Evolutionary conservation across 164 flowering plant genomes (phyloP).

Genomic region (Umbellularia californica): DNA sequence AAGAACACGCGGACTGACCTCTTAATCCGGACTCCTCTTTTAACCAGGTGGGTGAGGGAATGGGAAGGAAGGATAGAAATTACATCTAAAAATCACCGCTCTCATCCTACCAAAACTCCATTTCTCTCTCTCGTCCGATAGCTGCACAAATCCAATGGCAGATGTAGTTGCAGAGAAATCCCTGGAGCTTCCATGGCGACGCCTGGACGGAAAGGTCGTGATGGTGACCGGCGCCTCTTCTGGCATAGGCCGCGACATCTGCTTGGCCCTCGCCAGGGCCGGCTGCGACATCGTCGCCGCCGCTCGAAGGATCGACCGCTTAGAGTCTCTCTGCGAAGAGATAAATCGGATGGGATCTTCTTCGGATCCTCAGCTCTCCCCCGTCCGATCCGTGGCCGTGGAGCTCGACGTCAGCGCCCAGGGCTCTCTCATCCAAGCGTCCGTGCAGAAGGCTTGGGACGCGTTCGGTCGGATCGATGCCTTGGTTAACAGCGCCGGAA

Average conservation of each 20-base stretch:
- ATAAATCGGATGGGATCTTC: conserved; percentile 28
- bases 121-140: too few relatives aligned
- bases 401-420: conserved; percentile 45
- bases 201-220: conserved; percentile 42
- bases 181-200: conserved; percentile 42
- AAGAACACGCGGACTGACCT: not conserved
- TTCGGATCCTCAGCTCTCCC: not conserved
- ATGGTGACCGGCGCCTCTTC: conserved; percentile 80
- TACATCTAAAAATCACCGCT: too few relatives aligned
- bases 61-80: too few relatives aligned
- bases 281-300: conserved; percentile 71
- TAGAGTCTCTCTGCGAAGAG: conserved; percentile 58
- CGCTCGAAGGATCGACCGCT: conserved; percentile 61
- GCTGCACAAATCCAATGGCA: conserved; percentile 2
- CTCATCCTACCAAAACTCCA: too few relatives aligned
- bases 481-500: conserved; percentile 70
- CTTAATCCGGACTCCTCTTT: too few relatives aligned
- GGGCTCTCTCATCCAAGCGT: conserved; percentile 34
- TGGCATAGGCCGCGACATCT: conserved; percentile 63
- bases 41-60: too few relatives aligned
- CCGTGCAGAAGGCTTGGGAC: conserved; percentile 64
- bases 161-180: not conserved
- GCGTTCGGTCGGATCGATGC: conserved; percentile 73
- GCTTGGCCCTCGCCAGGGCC: conserved; percentile 56
- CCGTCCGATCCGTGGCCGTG: not conserved